Conservation (phyloP, 345 rosid genomes). For the Nasturtium officinale region DNA sequence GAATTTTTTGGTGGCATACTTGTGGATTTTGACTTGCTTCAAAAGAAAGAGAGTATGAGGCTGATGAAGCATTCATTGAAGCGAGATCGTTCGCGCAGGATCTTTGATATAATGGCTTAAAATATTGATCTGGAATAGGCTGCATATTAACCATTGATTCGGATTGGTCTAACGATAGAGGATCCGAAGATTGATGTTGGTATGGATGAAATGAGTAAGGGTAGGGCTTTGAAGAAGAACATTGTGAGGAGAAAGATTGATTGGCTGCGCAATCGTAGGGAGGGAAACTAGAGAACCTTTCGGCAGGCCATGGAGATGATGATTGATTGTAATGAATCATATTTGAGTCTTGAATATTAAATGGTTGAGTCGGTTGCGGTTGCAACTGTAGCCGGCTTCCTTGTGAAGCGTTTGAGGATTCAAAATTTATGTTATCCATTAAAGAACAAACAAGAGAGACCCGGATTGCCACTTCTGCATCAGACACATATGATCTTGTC, state of each 20-base stretch:
- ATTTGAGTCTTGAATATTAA: slow-evolving; percentile 35
- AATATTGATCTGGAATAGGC: slow-evolving; percentile 25
- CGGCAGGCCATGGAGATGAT: slow-evolving; percentile 33
- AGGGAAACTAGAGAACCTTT: slow-evolving; percentile 21
- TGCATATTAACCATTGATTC: slow-evolving; percentile 23
- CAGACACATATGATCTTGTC: slow-evolving; percentile 38
- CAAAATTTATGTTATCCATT: slow-evolving; percentile 44
- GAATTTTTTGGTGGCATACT: slow-evolving; percentile 37
- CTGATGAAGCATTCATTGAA: slow-evolving; percentile 20
- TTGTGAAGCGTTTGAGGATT: slow-evolving; percentile 34
- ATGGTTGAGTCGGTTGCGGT: slow-evolving; percentile 17
- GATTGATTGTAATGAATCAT: slow-evolving; percentile 41
- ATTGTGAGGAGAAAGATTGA: slow-evolving; percentile 34
- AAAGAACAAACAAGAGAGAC: slow-evolving; percentile 24
- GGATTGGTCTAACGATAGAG: slow-evolving; percentile 22
- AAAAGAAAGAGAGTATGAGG: slow-evolving; percentile 46
- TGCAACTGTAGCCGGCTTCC: slow-evolving; percentile 36
- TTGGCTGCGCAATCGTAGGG: slow-evolving; percentile 30
- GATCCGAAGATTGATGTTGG: slow-evolving; percentile 32
- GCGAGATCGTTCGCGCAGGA: slow-evolving; percentile 16
- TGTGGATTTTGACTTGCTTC: slow-evolving; percentile 52
- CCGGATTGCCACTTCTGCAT: slow-evolving; percentile 12
- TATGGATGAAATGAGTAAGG: slow-evolving; percentile 29
- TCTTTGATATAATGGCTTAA: slow-evolving; percentile 35
- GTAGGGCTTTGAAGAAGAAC: slow-evolving; percentile 43